Evolutionary conservation across 257 asterid genomes (phyloP), one percentile per base, ranked within the genome.

Genomic region (Ilex asprella): DNA sequence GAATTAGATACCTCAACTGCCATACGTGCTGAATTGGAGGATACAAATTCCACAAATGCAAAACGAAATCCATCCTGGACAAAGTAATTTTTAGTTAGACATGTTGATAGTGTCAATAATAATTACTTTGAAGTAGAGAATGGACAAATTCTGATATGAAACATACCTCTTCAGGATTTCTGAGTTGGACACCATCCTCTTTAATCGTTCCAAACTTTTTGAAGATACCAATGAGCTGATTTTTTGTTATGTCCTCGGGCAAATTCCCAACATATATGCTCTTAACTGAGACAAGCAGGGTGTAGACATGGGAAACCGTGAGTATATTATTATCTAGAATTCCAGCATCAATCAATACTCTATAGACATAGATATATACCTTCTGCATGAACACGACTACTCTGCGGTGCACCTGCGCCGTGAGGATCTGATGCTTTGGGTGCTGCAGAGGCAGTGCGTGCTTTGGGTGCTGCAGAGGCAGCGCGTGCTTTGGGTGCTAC

Each of bases 41-140:
- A 70, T 70, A 81, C 91, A 15, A 86, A 88, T 27, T 87, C 86
- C 44, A 84, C 96, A 57, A 91, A 91, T 13, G 85, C 96, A 60
- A 70, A 88, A 61, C 84, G 77, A 52, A 79, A 88, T 6, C 89
- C 91, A 57, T 86, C 95, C 91, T 88, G 81, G 56, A 6, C 41
- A 35, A 41, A 69, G 55, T 58, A 16, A 60, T 7, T 55, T 56
- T 44, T 0, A 21, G 27, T 21, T 30, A 67, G 47, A 66, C 47
- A 41, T 54, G 66, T 78, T n/a, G 70, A 32, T 16, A 55, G 14
- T 62, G 67, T 59, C 12, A 52, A 29, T 6, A 46, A 31, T 7
- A 31, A 27, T 43, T 30, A 57, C 27, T 62, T 50, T 35, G 30
- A 13, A 58, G 3, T 39, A 5, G 39, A 5, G 39, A 30, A 57